Percentiles rank a stretch among this genome's conserved stretches.
These are phyloP conservation scores for Limnanthes douglasii DNA, from an alignment of 345 rosid genomes.

Conservation along the genomic window DNA sequence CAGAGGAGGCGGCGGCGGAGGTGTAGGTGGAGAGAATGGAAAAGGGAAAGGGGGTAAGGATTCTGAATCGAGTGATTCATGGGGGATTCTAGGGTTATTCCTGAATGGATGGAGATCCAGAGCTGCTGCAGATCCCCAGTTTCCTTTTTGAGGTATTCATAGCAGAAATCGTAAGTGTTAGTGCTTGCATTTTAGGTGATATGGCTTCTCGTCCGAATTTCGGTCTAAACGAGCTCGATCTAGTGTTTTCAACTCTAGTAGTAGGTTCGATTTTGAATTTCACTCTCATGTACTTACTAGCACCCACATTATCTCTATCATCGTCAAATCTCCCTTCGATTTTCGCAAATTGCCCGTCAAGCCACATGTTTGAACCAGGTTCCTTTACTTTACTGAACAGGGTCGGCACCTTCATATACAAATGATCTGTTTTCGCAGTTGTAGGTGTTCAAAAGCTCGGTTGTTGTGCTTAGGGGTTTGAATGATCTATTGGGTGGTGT, in stretches of 20 bases:
- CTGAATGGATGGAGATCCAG: constrained; percentile 80
- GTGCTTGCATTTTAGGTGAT: constrained; percentile 79
- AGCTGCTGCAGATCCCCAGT: constrained; percentile 89
- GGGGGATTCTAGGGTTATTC: constrained; percentile 52
- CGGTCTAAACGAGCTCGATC: constrained; percentile 87
- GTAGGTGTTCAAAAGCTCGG: constrained; percentile 77
- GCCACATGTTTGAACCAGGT: constrained; percentile 92
- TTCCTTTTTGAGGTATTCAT: constrained; percentile 88
- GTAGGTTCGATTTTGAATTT: constrained; percentile 89
- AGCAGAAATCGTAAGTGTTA: constrained; percentile 90
- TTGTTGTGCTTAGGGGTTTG: constrained; percentile 57
- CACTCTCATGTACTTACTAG: constrained; percentile 81
- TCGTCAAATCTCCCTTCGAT: constrained; percentile 44
- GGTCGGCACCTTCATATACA: constrained; percentile 63
- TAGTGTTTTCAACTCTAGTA: constrained; percentile 79
- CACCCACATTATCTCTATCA: constrained; percentile 40
- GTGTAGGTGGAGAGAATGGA: constrained; percentile 8
- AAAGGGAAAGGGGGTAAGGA: constrained; percentile 9
- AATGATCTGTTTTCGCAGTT: constrained; percentile 68
- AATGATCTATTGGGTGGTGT: constrained; percentile 86
- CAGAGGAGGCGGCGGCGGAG: constrained; percentile 8
- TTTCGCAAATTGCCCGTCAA: constrained; percentile 58
- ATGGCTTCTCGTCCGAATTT: constrained; percentile 98
- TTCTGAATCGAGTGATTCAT: constrained; percentile 7
- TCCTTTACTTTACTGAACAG: constrained; percentile 33